Evolutionary conservation across 768 basidiomycete species (phyloP).

Genomic region (Xanthoconium stramineum): DNA sequence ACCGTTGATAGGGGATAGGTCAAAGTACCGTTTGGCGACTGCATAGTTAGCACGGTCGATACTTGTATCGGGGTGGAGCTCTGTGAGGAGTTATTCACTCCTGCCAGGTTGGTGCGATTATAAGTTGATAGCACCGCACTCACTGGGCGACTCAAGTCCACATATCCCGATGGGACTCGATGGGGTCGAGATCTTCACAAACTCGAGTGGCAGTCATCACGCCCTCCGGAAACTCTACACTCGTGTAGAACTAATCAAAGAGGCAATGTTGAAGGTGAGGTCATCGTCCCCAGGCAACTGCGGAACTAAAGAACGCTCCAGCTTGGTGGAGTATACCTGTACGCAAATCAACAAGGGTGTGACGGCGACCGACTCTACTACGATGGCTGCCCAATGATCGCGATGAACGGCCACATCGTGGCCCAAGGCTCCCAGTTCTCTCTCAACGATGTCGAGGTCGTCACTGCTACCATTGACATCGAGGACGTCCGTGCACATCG

Average conservation of each 20-base stretch:
- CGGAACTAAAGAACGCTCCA: constrained; percentile 27
- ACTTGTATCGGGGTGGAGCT: constrained; percentile 97
- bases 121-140: not conserved
- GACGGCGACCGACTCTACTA: constrained; percentile 98
- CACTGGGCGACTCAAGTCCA: constrained; percentile 51
- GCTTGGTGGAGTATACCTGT: constrained; percentile 96
- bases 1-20: constrained; percentile 40
- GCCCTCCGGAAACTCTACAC: constrained; percentile 94
- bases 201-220: constrained; percentile 97
- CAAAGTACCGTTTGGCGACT: constrained; percentile 95
- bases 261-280: constrained; percentile 88
- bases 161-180: constrained; percentile 98
- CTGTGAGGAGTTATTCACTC: constrained; percentile 97
- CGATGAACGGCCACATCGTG: constrained; percentile 86
- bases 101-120: constrained; percentile 62
- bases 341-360: constrained; percentile 98
- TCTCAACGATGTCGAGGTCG: constrained; percentile 91
- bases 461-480: constrained; percentile 95
- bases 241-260: constrained; percentile 92
- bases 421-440: constrained; percentile 98
- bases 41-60: constrained; percentile 87
- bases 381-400: constrained; percentile 96
- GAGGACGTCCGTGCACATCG: constrained; percentile 93
- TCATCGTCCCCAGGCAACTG: not conserved
- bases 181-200: constrained; percentile 98